These are phyloP conservation scores for Arachis hypogaea DNA, from an alignment of 306 rosid species.

Conservation along the genomic window DNA sequence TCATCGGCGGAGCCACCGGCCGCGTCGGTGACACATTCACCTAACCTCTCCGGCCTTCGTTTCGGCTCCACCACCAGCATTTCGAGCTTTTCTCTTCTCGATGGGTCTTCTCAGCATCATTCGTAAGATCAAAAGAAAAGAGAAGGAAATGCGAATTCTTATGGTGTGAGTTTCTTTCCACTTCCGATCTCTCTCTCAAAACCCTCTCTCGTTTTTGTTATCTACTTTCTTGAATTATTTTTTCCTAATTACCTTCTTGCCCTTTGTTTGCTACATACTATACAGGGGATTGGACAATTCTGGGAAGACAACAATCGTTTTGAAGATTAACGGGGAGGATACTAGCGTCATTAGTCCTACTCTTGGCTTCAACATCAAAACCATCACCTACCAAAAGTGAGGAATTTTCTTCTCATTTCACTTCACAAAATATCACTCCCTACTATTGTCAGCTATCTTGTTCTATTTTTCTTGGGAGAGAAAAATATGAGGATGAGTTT, in stretches of 20 bases:
- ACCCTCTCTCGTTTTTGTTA: too few relatives aligned
- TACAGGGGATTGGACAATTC: conserved; percentile 92
- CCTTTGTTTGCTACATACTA: conserved; percentile 2
- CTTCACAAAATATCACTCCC: neutral
- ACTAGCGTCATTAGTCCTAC: conserved; percentile 95
- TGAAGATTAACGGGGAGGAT: conserved; percentile 93
- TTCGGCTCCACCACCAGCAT: too few relatives aligned
- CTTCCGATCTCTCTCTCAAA: neutral
- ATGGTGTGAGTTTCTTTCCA: conserved; percentile 71
- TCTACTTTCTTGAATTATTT: neutral
- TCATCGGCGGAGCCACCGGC: too few relatives aligned
- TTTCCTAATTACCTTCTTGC: too few relatives aligned
- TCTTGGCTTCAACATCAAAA: conserved; percentile 95
- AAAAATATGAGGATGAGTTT: too few relatives aligned
- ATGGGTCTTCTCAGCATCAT: conserved; percentile 93
- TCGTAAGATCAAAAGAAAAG: conserved; percentile 82
- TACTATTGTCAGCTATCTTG: too few relatives aligned
- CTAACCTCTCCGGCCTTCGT: too few relatives aligned
- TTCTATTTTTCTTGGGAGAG: too few relatives aligned
- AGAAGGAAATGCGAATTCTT: conserved; percentile 90
- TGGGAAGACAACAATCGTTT: conserved; percentile 88
- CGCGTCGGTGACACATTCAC: too few relatives aligned
- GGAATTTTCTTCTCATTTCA: neutral
- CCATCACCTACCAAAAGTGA: conserved; percentile 80
- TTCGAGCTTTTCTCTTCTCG: neutral